Evolutionary conservation across 257 asterid genomes (phyloP).

Genomic region (Capsicum rhomboideum): DNA sequence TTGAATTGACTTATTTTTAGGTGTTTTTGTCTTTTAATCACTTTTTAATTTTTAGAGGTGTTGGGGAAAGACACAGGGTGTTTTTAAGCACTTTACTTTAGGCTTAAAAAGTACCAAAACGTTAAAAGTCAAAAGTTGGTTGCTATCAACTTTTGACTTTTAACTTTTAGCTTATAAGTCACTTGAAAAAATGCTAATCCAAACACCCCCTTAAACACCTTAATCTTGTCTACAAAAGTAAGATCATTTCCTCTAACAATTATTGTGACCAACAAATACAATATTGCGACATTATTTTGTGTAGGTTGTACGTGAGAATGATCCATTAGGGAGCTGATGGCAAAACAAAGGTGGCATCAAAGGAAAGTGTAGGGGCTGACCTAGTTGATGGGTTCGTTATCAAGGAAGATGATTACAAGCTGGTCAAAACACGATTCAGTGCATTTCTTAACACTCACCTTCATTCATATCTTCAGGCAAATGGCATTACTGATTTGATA

Average conservation of each 20-base stretch:
- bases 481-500: constrained; percentile 37
- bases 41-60: too few relatives aligned
- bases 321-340: constrained; percentile 54
- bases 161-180: too few relatives aligned
- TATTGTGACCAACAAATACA: not conserved
- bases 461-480: constrained; percentile 58
- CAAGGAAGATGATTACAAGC: constrained; percentile 59
- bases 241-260: not conserved
- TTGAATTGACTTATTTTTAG: too few relatives aligned
- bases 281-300: not conserved
- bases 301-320: constrained; percentile 82
- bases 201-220: too few relatives aligned
- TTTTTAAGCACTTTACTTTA: too few relatives aligned
- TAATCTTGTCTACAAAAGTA: too few relatives aligned
- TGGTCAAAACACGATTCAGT: constrained; percentile 78
- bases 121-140: too few relatives aligned
- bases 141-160: too few relatives aligned
- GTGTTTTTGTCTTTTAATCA: too few relatives aligned
- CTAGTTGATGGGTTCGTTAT: constrained; percentile 63
- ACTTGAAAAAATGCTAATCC: too few relatives aligned
- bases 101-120: too few relatives aligned
- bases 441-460: constrained; percentile 83
- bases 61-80: too few relatives aligned
- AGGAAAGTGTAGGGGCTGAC: constrained; percentile 71
- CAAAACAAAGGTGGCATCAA: constrained; percentile 59